A percentile compares a stretch with the other conserved stretches of the same genome.
These are phyloP conservation scores for Diaporthe sp. DNA, from an alignment of 2,329 filamentous ascomycete species.

Conservation along the genomic window DNA sequence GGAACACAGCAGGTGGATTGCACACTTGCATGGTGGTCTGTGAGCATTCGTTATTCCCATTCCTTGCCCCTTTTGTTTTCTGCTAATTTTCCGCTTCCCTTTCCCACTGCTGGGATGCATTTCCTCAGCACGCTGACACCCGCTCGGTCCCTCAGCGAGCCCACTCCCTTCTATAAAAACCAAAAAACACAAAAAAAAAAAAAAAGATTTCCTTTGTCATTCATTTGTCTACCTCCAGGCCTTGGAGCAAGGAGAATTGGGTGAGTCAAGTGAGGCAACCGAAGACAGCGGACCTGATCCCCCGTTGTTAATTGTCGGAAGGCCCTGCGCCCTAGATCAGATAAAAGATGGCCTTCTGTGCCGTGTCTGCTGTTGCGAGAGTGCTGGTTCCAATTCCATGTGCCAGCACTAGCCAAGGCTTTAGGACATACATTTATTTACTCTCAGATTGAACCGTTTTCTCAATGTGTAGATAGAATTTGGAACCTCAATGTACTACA, in stretches of 20 bases:
- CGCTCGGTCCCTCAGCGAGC: no score
- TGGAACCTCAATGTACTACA: neutral
- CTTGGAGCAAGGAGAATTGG: neutral
- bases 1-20: neutral
- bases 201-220: neutral
- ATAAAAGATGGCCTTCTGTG: neutral
- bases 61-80: neutral
- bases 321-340: slow-evolving; percentile 23
- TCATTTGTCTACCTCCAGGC: neutral
- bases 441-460: neutral
- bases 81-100: neutral
- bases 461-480: neutral
- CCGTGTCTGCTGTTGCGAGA: neutral
- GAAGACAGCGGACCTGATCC: slow-evolving; percentile 4
- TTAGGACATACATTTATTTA: neutral
- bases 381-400: neutral
- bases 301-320: slow-evolving; percentile 13
- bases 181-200: neutral
- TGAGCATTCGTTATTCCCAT: neutral
- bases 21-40: neutral
- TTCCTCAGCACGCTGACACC: no score
- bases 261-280: slow-evolving; percentile 4
- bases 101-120: neutral
- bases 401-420: neutral
- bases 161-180: neutral